Base-by-base conservation (phyloP, 805 yeast genomes). In the Ogataea trehalophila region DNA sequence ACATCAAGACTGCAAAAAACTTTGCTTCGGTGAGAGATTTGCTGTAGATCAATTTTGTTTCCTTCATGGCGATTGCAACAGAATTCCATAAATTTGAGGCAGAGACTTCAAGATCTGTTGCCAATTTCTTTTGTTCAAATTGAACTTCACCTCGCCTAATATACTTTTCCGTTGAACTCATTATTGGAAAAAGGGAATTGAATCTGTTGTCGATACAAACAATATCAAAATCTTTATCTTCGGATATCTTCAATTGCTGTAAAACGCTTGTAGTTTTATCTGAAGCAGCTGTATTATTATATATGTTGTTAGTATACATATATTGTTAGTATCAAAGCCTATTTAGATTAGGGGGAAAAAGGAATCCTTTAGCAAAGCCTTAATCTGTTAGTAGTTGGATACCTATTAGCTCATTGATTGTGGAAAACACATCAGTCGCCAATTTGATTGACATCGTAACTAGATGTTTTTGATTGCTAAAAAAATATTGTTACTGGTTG, bases 51-150 rank as follows among this genome's bases (percentile, higher is more conserved):
- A n/a, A 50, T 29, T n/a, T 42, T 58, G 6, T 14, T 6, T 39
- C 41, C 40, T 61, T 68, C 45, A 58, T 48, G 4, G 63, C 47
- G 14, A 70, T 44, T 0, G 68, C 50, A 1, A 66, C 48, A 1
- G 62, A 43, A 48, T 73, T 73, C 77, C 77, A 73, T 11, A 71
- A 45, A 15, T 54, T 60, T 14, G 71, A 61, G 1, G 69, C 63
- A 31, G 50, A 37, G 6, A 23, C 20, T 22, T 59, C 57, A 3
- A 57, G 39, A 23, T 42, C 48, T 4, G 36, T 13, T 3, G 33
- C 14, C 15, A 50, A 29, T 26, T 37, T 41, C 17, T 37, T 16
- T 26, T 43, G 33, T 2, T 39, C 35, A 2, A 44, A 8, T n/a
- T 9, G 5, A 5, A 45, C n/a, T 5, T 43, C 15, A 11, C 44